A percentile compares a stretch with the other conserved stretches of the same genome.
phyloP scores from a whole-genome alignment of 2,329 filamentous ascomycete genomes.

The Aotearoamyces nothofagi region DNA sequence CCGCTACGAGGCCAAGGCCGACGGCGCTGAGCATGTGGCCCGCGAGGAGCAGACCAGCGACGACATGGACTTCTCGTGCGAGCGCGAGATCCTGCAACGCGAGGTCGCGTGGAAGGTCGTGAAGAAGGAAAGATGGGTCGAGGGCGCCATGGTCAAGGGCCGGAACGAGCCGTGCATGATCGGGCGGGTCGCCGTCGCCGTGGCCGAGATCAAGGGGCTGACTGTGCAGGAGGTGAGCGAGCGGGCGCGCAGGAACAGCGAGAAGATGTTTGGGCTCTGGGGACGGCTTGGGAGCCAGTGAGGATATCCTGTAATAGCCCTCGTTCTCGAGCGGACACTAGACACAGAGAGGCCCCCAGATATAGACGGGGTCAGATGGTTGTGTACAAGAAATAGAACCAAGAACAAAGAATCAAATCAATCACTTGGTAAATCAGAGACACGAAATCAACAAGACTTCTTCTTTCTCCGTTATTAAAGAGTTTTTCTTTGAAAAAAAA shows the following conservation, averaged over 20 bases:
- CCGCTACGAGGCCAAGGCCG: constrained; percentile 17
- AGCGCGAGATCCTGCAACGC: too few species aligned
- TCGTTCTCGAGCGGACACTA: too few species aligned
- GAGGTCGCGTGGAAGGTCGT: constrained; percentile 58
- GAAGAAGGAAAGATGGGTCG: constrained; percentile 91
- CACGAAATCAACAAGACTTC: too few species aligned
- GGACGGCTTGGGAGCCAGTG: too few species aligned
- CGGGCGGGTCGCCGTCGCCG: constrained; percentile 70
- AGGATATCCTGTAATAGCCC: too few species aligned
- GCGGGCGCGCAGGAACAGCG: constrained; percentile 71
- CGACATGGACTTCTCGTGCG: constrained; percentile 13
- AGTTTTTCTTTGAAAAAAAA: too few species aligned
- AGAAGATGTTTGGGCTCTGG: constrained; percentile 62
- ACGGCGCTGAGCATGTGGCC: constrained; percentile 8
- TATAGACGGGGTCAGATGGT: too few species aligned
- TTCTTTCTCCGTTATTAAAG: too few species aligned
- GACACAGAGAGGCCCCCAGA: too few species aligned
- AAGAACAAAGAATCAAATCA: too few species aligned
- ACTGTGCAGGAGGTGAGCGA: constrained; percentile 72
- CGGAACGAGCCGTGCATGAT: constrained; percentile 89
- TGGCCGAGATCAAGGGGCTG: constrained; percentile 74
- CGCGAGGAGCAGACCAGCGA: constrained; percentile 15
- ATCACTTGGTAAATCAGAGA: too few species aligned
- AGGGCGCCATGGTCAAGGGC: constrained; percentile 83
- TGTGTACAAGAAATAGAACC: too few species aligned